Conservation (phyloP, 2,329 filamentous ascomycete genomes). For the Xylariaceae sp. region DNA sequence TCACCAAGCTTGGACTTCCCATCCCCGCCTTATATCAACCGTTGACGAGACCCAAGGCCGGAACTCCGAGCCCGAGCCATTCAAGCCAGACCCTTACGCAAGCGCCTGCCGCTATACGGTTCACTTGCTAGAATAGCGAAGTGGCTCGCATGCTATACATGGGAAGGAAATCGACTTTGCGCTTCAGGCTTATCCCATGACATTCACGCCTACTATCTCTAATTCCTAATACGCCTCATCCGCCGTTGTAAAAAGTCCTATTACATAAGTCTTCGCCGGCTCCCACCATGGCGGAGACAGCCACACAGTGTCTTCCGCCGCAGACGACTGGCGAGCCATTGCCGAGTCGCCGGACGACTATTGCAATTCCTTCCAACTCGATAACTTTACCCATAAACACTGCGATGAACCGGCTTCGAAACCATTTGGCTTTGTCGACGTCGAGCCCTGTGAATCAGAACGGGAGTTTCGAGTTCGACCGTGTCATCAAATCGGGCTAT, state of each 20-base stretch:
- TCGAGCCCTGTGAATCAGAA: conserved; percentile 92
- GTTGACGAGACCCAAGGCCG: not conserved
- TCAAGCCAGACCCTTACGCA: conserved; percentile 1
- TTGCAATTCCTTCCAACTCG: conserved; percentile 37
- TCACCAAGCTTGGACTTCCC: not conserved
- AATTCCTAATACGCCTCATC: not conserved
- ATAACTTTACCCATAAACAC: conserved; percentile 34
- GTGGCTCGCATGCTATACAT: conserved; percentile 18
- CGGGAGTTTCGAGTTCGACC: conserved; percentile 94
- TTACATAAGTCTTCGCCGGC: not conserved
- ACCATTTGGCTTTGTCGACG: conserved; percentile 63
- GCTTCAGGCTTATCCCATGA: conserved; percentile 18
- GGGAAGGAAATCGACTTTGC: conserved; percentile 2
- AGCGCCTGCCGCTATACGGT: not conserved
- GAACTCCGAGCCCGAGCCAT: too few species aligned
- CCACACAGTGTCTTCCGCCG: conserved; percentile 31
- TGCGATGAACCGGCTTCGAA: conserved; percentile 43
- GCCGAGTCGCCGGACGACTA: conserved; percentile 36
- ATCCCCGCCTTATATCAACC: not conserved
- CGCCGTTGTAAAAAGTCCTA: not conserved
- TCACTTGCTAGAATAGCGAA: not conserved
- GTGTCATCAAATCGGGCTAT: conserved; percentile 87
- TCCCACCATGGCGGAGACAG: conserved; percentile 38
- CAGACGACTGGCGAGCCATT: conserved; percentile 30
- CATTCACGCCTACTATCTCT: not conserved